Evolutionary conservation across 768 basidiomycete genomes (phyloP), one percentile per base, ranked within the genome.

Genomic region (Phanerodontia chrysosporium): DNA sequence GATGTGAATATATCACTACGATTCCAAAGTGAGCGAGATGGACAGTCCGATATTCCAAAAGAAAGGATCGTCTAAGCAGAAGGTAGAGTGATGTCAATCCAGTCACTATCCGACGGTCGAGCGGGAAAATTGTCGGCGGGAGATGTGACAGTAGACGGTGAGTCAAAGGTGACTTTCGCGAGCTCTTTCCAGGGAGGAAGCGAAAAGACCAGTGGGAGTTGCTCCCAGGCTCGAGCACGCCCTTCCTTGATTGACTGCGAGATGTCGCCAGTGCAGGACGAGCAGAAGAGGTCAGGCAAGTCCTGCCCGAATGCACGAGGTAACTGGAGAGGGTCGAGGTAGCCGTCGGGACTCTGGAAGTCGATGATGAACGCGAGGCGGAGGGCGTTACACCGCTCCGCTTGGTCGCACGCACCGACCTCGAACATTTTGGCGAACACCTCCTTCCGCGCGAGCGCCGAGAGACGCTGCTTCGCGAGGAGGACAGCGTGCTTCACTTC

Each of bases 1-100:
- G n/a, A n/a, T n/a, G n/a, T n/a, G n/a, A n/a, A n/a, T n/a, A n/a
- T n/a, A n/a, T n/a, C n/a, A n/a, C n/a, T n/a, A n/a, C n/a, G n/a
- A n/a, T n/a, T n/a, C n/a, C n/a, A n/a, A n/a, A n/a, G n/a, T n/a
- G n/a, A n/a, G n/a, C n/a, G n/a, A n/a, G n/a, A n/a, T n/a, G n/a
- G n/a, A n/a, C n/a, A n/a, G n/a, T n/a, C n/a, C n/a, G n/a, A n/a
- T n/a, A n/a, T n/a, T n/a, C n/a, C n/a, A n/a, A n/a, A n/a, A n/a
- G n/a, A n/a, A n/a, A n/a, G n/a, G n/a, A n/a, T n/a, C n/a, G n/a
- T n/a, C n/a, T n/a, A n/a, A n/a, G n/a, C n/a, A 35, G 32, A 35
- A 35, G 32, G 32, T 13, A 7, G 32, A 7, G 32, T 13, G 32
- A 35, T 35, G 32, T 67, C 60, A 64, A 73, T 67, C 60, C 70